Percentiles rank a stretch among this genome's conserved stretches.
phyloP scores from a whole-genome alignment of 768 basidiomycete genomes.

The Termitomyces sp. region DNA sequence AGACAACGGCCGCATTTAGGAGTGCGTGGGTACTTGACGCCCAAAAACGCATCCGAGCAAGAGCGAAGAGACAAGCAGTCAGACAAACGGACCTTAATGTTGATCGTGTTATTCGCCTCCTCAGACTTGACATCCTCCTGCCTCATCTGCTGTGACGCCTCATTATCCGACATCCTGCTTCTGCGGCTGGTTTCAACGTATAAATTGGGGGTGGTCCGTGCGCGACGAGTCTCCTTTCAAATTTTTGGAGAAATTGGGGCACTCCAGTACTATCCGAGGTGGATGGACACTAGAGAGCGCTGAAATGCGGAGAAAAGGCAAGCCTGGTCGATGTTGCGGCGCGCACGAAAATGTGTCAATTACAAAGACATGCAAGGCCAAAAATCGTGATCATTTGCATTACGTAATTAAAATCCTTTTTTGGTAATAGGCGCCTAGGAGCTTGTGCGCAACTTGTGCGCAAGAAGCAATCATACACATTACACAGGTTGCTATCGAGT shows the following conservation, averaged over 20 bases:
- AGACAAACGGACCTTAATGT: conserved; percentile 16
- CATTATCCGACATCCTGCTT: conserved; percentile 13
- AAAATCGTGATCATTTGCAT: neutral
- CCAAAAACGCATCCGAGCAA: no score
- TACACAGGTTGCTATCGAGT: neutral
- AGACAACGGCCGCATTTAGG: no score
- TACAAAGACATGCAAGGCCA: neutral
- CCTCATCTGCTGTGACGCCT: neutral
- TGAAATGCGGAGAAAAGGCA: neutral
- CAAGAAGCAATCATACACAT: no score
- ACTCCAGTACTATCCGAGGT: no score
- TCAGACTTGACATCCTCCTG: conserved; percentile 6
- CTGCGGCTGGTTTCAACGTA: no score
- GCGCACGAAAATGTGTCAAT: neutral
- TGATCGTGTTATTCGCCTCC: conserved; percentile 9
- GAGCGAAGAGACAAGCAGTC: no score
- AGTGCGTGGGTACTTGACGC: no score
- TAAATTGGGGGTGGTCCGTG: conserved; percentile 8
- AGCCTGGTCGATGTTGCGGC: neutral
- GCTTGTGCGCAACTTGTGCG: no score
- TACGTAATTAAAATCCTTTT: neutral
- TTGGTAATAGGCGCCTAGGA: neutral
- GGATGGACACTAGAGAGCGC: neutral
- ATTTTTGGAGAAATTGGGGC: neutral
- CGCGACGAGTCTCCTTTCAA: neutral